phyloP scores from a whole-genome alignment of 1,284 basidiomycete species.

The Ustilago vetiveriae region DNA sequence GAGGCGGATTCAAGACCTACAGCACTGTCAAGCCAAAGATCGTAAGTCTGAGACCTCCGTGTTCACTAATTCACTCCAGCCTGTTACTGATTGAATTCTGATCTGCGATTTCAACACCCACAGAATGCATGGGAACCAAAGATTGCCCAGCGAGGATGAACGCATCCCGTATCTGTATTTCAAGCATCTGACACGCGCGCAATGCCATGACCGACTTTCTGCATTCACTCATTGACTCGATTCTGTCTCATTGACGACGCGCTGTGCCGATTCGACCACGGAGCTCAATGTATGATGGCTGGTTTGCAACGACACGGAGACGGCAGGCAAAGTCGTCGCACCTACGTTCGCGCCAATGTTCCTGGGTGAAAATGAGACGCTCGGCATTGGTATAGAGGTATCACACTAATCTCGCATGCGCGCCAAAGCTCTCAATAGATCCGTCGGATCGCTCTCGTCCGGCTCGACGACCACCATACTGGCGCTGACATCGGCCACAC shows the following conservation, averaged over 20 bases:
- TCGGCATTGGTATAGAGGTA: not conserved
- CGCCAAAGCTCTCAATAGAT: conserved; percentile 42
- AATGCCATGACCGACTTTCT: conserved; percentile 1
- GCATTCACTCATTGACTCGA: no score
- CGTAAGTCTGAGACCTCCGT: no score
- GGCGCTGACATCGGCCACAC: conserved; percentile 26
- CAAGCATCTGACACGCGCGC: not conserved
- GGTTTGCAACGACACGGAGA: no score
- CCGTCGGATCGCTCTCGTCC: conserved; percentile 51
- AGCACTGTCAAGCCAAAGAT: conserved; percentile 60
- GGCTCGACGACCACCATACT: conserved; percentile 30
- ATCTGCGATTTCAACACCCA: no score
- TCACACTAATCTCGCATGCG: conserved; percentile 16
- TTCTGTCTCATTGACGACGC: not conserved
- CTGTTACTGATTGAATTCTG: no score
- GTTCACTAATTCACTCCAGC: no score
- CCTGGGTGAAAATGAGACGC: not conserved
- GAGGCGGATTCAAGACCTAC: conserved; percentile 63
- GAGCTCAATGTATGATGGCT: no score
- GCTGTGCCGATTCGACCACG: no score
- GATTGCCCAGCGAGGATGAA: conserved; percentile 50
- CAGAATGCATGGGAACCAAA: conserved; percentile 63
- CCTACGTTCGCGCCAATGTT: no score
- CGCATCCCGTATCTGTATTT: not conserved
- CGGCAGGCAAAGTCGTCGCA: no score